Evolutionary conservation across 345 rosid genomes (phyloP).

Genomic region (Odontarrhena argentea): DNA sequence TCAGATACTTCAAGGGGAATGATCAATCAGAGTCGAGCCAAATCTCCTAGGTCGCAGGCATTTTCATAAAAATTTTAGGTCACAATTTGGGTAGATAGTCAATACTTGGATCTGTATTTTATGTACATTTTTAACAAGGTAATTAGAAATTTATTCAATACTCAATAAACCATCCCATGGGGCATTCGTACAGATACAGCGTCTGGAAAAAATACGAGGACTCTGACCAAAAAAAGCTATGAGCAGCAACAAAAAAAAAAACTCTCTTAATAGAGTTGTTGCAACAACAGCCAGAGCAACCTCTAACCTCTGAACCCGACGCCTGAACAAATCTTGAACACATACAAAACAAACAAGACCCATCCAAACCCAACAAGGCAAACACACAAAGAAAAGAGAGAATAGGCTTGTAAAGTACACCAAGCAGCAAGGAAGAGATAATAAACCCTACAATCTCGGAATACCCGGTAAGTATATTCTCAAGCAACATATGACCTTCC

Average conservation of each 20-base stretch:
- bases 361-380: slow-evolving; percentile 24
- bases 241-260: slow-evolving; percentile 9
- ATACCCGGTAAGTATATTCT: slow-evolving; percentile 53
- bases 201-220: slow-evolving; percentile 33
- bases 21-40: slow-evolving; percentile 67
- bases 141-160: slow-evolving; percentile 33
- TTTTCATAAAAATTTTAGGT: too few species aligned
- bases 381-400: neutral
- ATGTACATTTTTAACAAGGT: neutral
- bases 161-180: slow-evolving; percentile 40
- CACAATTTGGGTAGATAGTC: too few species aligned
- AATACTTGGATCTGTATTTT: too few species aligned
- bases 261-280: slow-evolving; percentile 40
- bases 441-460: slow-evolving; percentile 38
- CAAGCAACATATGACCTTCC: slow-evolving; percentile 50
- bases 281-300: slow-evolving; percentile 40
- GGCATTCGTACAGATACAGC: slow-evolving; percentile 30
- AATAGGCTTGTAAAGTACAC: slow-evolving; percentile 25
- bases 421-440: slow-evolving; percentile 31
- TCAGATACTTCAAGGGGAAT: slow-evolving; percentile 76
- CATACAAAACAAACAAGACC: slow-evolving; percentile 32
- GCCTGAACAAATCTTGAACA: slow-evolving; percentile 29
- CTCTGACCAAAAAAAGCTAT: slow-evolving; percentile 31
- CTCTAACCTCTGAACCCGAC: slow-evolving; percentile 37
- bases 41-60: slow-evolving; percentile 22